Conservation (phyloP, 495 filamentous ascomycete genomes). For the Pyrenopolyporus hunteri region DNA sequence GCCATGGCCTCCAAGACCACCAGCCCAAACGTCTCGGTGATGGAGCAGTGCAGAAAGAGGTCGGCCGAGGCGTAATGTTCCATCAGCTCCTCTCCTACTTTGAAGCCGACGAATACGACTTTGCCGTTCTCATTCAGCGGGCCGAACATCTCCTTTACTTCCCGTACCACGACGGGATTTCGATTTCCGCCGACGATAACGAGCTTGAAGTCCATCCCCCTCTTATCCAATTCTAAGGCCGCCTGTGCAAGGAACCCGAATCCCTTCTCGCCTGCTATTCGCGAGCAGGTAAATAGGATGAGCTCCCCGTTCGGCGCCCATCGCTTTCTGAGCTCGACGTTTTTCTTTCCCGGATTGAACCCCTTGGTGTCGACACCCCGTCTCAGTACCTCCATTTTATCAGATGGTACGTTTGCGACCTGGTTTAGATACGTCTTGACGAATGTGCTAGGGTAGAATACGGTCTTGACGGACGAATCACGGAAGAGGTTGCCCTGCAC, state of each 20-base stretch:
- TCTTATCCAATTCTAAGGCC: conserved; percentile 54
- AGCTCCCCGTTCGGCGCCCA: conserved; percentile 64
- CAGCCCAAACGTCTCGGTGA: conserved; percentile 70
- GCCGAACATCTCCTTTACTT: conserved; percentile 60
- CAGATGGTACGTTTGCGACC: conserved; percentile 50
- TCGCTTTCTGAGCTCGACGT: conserved; percentile 51
- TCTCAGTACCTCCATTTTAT: conserved; percentile 60
- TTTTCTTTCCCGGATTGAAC: conserved; percentile 58
- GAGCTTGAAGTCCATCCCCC: conserved; percentile 62
- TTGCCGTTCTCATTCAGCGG: conserved; percentile 49
- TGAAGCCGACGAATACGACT: conserved; percentile 65
- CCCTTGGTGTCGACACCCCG: conserved; percentile 65
- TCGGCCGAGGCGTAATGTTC: conserved; percentile 65
- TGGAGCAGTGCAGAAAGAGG: conserved; percentile 67
- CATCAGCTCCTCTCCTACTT: conserved; percentile 59
- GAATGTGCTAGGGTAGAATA: conserved; percentile 66
- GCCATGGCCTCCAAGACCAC: conserved; percentile 71
- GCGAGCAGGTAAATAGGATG: conserved; percentile 63
- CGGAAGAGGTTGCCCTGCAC: conserved; percentile 67
- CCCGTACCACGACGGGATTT: conserved; percentile 60
- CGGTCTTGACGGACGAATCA: conserved; percentile 59
- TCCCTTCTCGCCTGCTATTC: conserved; percentile 69
- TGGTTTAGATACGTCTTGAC: conserved; percentile 61
- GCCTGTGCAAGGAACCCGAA: conserved; percentile 65
- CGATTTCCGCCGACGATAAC: conserved; percentile 67